A percentile compares a stretch with the other conserved stretches of the same genome.
Conservation (phyloP, 441 rosid species). For the Syzygium malaccense region DNA sequence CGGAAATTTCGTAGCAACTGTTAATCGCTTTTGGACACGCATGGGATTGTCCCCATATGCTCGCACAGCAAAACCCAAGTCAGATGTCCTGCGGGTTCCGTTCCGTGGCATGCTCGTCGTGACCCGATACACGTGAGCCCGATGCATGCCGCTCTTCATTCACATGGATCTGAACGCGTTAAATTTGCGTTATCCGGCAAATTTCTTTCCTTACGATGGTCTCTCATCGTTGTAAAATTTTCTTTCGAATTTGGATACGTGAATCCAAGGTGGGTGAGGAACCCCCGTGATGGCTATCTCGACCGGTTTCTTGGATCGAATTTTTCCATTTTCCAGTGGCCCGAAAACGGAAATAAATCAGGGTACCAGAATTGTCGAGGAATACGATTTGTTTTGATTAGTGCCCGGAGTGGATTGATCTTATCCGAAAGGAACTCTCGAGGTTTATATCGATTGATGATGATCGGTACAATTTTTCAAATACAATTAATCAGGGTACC, state of each 20-base stretch:
- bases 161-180: fast-evolving
- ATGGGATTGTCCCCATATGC: background rate
- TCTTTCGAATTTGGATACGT: background rate
- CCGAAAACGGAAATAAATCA: background rate
- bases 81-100: background rate
- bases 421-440: background rate
- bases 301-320: background rate
- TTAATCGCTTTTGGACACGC: background rate
- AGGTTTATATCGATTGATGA: background rate
- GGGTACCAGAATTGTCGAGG: too few species aligned
- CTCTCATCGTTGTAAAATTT: background rate
- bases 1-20: background rate
- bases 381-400: background rate
- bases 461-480: background rate
- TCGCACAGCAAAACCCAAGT: background rate
- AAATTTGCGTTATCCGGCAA: fast-evolving
- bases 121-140: background rate
- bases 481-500: background rate
- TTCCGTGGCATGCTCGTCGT: background rate
- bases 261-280: background rate
- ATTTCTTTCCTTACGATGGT: background rate
- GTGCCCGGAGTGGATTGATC: background rate
- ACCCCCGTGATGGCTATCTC: background rate
- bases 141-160: background rate
- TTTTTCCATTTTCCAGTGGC: background rate